phyloP scores from a whole-genome alignment of 2,329 filamentous ascomycete genomes.

The Scedosporium dehoogii region DNA sequence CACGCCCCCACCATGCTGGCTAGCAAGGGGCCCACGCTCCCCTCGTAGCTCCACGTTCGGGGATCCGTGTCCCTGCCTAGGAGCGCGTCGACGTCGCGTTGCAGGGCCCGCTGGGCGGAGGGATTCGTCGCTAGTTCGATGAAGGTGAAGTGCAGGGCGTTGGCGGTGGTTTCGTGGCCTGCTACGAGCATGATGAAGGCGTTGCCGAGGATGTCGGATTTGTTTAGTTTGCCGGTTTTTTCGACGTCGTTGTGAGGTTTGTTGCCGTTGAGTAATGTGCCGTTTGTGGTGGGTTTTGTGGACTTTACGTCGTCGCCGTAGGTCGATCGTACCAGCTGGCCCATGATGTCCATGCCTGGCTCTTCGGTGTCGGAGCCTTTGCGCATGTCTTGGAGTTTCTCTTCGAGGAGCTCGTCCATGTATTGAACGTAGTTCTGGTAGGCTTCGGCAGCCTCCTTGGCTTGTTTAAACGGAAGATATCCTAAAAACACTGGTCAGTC shows the following conservation, averaged over 20 bases:
- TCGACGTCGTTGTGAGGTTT: neutral
- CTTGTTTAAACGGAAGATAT: constrained; percentile 37
- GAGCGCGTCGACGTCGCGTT: constrained; percentile 58
- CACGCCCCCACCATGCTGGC: constrained; percentile 62
- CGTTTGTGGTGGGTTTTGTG: neutral
- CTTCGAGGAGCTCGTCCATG: constrained; percentile 57
- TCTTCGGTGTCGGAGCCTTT: constrained; percentile 26
- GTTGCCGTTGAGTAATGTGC: too few species aligned
- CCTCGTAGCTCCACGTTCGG: constrained; percentile 61
- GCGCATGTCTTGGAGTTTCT: constrained; percentile 39
- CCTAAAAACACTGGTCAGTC: constrained; percentile 15
- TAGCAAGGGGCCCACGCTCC: constrained; percentile 53
- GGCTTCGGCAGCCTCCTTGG: constrained; percentile 42
- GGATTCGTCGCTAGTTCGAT: constrained; percentile 58
- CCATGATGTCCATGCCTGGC: constrained; percentile 43
- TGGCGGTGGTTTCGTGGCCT: constrained; percentile 74
- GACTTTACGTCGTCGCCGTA: constrained; percentile 19
- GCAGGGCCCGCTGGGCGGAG: constrained; percentile 52
- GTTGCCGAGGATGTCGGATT: constrained; percentile 63
- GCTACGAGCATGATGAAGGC: constrained; percentile 60
- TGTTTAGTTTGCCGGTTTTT: constrained; percentile 32
- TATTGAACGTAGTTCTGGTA: constrained; percentile 57
- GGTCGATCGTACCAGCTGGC: constrained; percentile 35
- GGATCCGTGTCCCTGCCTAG: constrained; percentile 45
- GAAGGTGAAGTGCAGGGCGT: constrained; percentile 61